phyloP scores from a whole-genome alignment of 1,284 basidiomycete species.

The Macrocystidia cucumis region DNA sequence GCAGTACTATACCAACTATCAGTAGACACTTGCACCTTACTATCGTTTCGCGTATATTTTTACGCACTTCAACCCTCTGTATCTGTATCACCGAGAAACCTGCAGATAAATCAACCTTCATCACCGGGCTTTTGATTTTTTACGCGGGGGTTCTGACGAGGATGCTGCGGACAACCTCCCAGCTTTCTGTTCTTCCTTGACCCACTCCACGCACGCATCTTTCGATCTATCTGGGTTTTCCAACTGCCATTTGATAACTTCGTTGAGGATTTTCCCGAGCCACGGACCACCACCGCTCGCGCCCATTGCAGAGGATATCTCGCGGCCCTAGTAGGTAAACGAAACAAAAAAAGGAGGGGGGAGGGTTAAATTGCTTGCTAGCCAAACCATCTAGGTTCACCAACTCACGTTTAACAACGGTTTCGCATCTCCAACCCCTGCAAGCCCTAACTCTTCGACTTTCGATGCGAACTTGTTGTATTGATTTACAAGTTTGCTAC shows the following conservation, averaged over 20 bases:
- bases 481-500: slow-evolving; percentile 37
- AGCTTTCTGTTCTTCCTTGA: slow-evolving; percentile 43
- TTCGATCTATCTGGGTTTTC: slow-evolving; percentile 59
- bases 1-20: slow-evolving; percentile 4
- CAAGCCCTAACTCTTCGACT: slow-evolving; percentile 58
- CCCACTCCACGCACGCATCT: slow-evolving; percentile 65
- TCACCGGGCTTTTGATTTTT: slow-evolving; percentile 36
- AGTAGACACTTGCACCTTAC: slow-evolving; percentile 1
- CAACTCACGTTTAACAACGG: slow-evolving; percentile 71
- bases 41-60: neutral
- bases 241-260: slow-evolving; percentile 79
- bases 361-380: slow-evolving; percentile 1
- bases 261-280: slow-evolving; percentile 55
- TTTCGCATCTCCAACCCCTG: slow-evolving; percentile 54
- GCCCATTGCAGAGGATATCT: slow-evolving; percentile 50
- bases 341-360: slow-evolving; percentile 4
- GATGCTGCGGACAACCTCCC: slow-evolving; percentile 27
- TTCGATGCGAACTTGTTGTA: slow-evolving; percentile 63
- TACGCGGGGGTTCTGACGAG: slow-evolving; percentile 27
- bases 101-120: slow-evolving; percentile 7
- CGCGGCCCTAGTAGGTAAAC: slow-evolving; percentile 51
- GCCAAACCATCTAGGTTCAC: neutral
- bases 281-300: slow-evolving; percentile 59
- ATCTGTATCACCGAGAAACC: slow-evolving; percentile 2
- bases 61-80: neutral